phyloP scores from a whole-genome alignment of 805 yeast genomes.

The Ogataea salicorniae region DNA sequence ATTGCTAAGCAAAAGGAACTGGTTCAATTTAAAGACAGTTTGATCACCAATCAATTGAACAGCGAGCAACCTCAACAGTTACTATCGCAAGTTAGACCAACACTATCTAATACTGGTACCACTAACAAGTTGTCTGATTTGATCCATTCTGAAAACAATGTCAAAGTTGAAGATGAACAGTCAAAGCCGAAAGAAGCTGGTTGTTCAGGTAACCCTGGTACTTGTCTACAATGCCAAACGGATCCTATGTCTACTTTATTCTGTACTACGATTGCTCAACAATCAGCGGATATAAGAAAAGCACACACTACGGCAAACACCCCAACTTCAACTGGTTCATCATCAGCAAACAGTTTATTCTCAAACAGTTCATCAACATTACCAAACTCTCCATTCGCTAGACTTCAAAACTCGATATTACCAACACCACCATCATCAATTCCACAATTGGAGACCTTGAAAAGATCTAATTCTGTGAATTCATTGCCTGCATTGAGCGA shows the following conservation, averaged over 20 bases:
- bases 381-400: neutral
- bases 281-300: constrained; percentile 3
- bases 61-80: constrained; percentile 1
- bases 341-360: constrained; percentile 1
- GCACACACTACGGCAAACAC: constrained; percentile 4
- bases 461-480: constrained; percentile 16
- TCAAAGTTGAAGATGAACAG: constrained; percentile 3
- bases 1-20: constrained; percentile 46
- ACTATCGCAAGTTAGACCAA: neutral
- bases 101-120: neutral
- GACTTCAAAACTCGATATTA: constrained; percentile 2
- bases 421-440: constrained; percentile 15
- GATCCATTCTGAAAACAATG: constrained; percentile 6
- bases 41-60: constrained; percentile 18
- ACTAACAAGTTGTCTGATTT: neutral
- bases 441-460: constrained; percentile 10
- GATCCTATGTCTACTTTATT: constrained; percentile 88
- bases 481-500: constrained; percentile 25
- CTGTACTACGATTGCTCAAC: constrained; percentile 73
- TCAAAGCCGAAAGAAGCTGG: constrained; percentile 30
- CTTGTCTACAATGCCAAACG: constrained; percentile 73
- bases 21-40: constrained; percentile 17
- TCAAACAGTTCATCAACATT: neutral
- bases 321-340: neutral
- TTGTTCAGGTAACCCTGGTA: constrained; percentile 86